Evolutionary conservation across 2,329 filamentous ascomycete genomes (phyloP), one percentile per base, ranked within the genome.

Genomic region (Fusarium sp.): DNA sequence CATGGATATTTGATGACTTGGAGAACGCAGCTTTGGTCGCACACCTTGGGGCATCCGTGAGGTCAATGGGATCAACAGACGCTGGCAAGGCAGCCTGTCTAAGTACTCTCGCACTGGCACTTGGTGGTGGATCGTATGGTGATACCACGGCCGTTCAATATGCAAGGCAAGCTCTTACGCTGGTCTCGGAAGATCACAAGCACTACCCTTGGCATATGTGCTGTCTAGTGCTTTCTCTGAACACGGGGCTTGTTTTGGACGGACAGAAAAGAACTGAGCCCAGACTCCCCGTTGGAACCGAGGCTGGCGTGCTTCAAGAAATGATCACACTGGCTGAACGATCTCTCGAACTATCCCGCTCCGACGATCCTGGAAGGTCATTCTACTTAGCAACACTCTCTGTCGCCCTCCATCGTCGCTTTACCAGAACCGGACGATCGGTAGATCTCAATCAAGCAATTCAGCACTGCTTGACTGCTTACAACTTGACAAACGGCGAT

Each of bases 261-360:
- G 34, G 34, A n/a, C 34, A 7, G 6, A n/a, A 38, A 12, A n/a
- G 34, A 4, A 2, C 10, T 2, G 30, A 4, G 11, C 1, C 1
- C 15, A 9, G n/a, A 0, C 1, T 57, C 1, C 0, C 8, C 3
- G 18, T 24, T 10, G 48, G 3, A 3, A n/a, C 27, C 0, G 3
- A 24, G 1, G 30, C 24, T 5, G 8, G n/a, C 1, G 44, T 29
- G 11, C 11, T 57, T 8, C 22, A 51, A 11, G 54, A 57, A 13
- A 57, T 51, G 30, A 1, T 57, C 24, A 38, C 0, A 1, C 11
- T 20, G 3, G 44, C n/a, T 0, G 5, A 12, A 7, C 18, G 5
- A 1, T 24, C 54, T 0, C 15, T 18, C 4, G 5, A 38, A 1
- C 11, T 56, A 0, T 49, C 30, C 1, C 1, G 0, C 3, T 5